Evolutionary conservation across 306 rosid species (phyloP).

Genomic region (Sphenostylis stenocarpa): DNA sequence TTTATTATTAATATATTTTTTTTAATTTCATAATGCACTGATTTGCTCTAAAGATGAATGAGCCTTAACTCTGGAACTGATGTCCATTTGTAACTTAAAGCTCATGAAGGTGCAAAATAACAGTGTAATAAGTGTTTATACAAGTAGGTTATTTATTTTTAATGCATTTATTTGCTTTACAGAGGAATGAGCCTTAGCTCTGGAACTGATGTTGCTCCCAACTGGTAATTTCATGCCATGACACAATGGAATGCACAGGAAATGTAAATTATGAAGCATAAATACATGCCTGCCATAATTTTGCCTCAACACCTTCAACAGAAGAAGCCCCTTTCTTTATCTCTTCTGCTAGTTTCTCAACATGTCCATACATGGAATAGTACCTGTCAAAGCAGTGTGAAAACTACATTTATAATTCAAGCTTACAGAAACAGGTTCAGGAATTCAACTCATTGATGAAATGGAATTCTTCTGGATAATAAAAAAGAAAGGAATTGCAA

Average conservation of each 20-base stretch:
- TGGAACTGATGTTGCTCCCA: not conserved
- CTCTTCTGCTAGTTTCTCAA: constrained; percentile 85
- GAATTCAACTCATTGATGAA: not conserved
- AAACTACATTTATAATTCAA: not conserved
- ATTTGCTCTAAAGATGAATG: not conserved
- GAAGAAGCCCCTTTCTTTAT: constrained; percentile 89
- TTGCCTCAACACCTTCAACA: constrained; percentile 87
- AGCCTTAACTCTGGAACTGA: constrained; percentile 1
- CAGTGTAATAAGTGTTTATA: constrained; percentile 5
- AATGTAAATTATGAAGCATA: constrained; percentile 6
- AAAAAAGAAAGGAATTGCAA: not conserved
- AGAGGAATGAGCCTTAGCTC: not conserved
- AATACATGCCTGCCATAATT: constrained; percentile 80
- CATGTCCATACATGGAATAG: constrained; percentile 97
- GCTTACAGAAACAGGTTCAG: constrained; percentile 10
- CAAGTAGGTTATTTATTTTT: not conserved
- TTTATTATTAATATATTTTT: no score
- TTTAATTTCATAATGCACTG: not conserved
- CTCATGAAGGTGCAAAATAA: not conserved
- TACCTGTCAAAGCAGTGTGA: constrained; percentile 52
- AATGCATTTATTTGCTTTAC: not conserved
- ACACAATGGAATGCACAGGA: constrained; percentile 22
- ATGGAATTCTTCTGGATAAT: not conserved
- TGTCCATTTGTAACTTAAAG: not conserved
- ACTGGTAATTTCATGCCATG: not conserved